A percentile compares a stretch with the other conserved stretches of the same genome.
Conservation (phyloP, 2,329 filamentous ascomycete genomes). For the Lizonia empirigonia region DNA sequence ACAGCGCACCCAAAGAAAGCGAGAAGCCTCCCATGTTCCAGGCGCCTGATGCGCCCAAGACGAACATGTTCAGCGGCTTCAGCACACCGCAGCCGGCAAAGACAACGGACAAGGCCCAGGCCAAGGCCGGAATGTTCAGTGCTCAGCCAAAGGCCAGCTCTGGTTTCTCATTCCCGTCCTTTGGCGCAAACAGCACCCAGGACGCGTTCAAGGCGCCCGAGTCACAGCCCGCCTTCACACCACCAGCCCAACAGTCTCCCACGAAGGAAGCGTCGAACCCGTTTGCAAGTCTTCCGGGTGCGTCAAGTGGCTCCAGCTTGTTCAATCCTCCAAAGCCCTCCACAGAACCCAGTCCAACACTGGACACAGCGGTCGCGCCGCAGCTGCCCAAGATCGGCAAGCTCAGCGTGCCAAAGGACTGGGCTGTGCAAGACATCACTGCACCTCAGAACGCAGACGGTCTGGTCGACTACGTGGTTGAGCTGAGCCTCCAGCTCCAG, state of each 20-base stretch:
- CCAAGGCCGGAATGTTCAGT: constrained; percentile 24
- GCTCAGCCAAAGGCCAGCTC: constrained; percentile 30
- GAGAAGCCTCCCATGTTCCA: constrained; percentile 17
- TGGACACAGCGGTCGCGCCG: constrained; percentile 9
- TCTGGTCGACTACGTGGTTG: constrained; percentile 22
- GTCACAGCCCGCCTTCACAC: constrained; percentile 13
- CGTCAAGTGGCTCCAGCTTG: constrained; percentile 22
- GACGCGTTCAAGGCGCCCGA: constrained; percentile 23
- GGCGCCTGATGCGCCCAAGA: constrained; percentile 22
- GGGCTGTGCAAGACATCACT: constrained; percentile 23
- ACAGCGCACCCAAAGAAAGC: constrained; percentile 8
- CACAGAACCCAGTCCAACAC: constrained; percentile 7
- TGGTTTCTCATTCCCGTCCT: constrained; percentile 26
- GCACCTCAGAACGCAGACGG: constrained; percentile 18
- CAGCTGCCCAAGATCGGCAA: constrained; percentile 34
- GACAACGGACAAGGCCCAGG: constrained; percentile 20
- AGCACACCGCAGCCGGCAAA: constrained; percentile 33
- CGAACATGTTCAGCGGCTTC: constrained; percentile 29
- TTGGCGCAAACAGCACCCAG: constrained; percentile 21
- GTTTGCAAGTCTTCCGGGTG: constrained; percentile 20
- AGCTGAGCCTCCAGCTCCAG: constrained; percentile 30
- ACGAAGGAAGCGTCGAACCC: constrained; percentile 22
- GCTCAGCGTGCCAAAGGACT: constrained; percentile 33
- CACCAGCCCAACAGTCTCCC: constrained; percentile 13
- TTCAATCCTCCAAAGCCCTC: constrained; percentile 24